Percentiles rank a stretch among this genome's conserved stretches.
These are phyloP conservation scores for Exophiala viscosa DNA, from an alignment of 2,329 filamentous ascomycete species.

Conservation along the genomic window DNA sequence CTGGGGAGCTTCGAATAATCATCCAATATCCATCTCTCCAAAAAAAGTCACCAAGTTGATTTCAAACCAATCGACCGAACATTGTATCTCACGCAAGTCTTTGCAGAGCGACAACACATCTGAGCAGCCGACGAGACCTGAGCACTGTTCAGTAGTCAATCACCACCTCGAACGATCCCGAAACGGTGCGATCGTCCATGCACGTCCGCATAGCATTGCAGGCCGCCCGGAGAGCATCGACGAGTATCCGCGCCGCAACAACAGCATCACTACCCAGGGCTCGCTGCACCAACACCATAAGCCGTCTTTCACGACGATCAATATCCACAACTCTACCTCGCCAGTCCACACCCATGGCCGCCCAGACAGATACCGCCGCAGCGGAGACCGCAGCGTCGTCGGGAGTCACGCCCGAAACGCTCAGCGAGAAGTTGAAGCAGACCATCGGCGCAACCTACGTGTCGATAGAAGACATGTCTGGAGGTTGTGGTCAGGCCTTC, in stretches of 20 bases:
- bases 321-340: constrained; percentile 25
- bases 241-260: not conserved
- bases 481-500: constrained; percentile 68
- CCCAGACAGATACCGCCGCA: constrained; percentile 27
- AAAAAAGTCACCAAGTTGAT: not conserved
- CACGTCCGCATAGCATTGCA: constrained; percentile 9
- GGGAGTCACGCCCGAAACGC: constrained; percentile 67
- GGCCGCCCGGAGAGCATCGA: constrained; percentile 9
- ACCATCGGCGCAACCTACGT: constrained; percentile 73
- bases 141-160: not conserved
- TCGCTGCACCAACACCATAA: not conserved
- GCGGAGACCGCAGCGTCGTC: constrained; percentile 45
- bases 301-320: not conserved
- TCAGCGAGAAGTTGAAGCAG: constrained; percentile 65
- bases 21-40: not conserved
- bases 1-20: not conserved
- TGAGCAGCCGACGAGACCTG: not conserved
- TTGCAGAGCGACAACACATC: not conserved
- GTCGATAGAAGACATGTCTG: constrained; percentile 87
- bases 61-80: constrained; percentile 3
- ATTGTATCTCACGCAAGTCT: not conserved
- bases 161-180: not conserved
- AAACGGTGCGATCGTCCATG: constrained; percentile 9
- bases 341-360: constrained; percentile 31
- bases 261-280: constrained; percentile 31